A percentile compares a stretch with the other conserved stretches of the same genome.
Evolutionary conservation across 2,329 filamentous ascomycete genomes (phyloP).

Genomic region (Paraphoma sp.): DNA sequence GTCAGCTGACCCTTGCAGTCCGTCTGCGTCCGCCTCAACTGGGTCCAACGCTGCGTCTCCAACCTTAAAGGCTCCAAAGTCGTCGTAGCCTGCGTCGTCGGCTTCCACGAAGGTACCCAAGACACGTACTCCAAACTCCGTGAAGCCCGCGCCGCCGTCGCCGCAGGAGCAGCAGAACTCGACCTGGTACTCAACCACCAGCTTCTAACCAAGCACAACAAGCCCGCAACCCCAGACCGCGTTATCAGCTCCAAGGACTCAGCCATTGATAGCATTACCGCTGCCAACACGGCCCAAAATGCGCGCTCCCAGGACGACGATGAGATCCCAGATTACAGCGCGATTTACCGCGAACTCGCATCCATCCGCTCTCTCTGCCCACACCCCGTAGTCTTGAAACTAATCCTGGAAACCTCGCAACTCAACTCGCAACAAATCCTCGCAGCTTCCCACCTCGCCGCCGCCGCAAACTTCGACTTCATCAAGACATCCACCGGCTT

Average conservation of each 20-base stretch:
- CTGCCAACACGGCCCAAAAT: slow-evolving; percentile 41
- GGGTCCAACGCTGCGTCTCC: slow-evolving; percentile 58
- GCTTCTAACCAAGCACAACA: slow-evolving; percentile 48
- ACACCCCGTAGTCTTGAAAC: slow-evolving; percentile 55
- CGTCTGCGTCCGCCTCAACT: slow-evolving; percentile 63
- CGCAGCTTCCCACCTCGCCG: slow-evolving; percentile 60
- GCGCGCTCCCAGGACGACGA: slow-evolving; percentile 24
- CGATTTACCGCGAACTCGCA: slow-evolving; percentile 61
- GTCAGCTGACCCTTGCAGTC: slow-evolving; percentile 43
- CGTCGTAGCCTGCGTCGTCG: slow-evolving; percentile 64
- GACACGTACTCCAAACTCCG: slow-evolving; percentile 58
- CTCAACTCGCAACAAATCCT: slow-evolving; percentile 58
- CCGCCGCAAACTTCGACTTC: slow-evolving; percentile 62
- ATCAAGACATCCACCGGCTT: slow-evolving; percentile 69
- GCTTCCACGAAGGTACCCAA: slow-evolving; percentile 66
- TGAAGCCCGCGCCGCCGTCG: slow-evolving; percentile 59
- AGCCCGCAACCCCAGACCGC: slow-evolving; percentile 8
- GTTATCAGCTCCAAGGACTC: slow-evolving; percentile 28
- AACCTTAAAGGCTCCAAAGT: slow-evolving; percentile 57
- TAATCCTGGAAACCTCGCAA: slow-evolving; percentile 66
- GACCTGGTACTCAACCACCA: slow-evolving; percentile 66
- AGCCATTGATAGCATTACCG: slow-evolving; percentile 42
- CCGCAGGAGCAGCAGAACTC: slow-evolving; percentile 61
- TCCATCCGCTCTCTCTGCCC: slow-evolving; percentile 58
- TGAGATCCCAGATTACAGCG: slow-evolving; percentile 50